phyloP scores from a whole-genome alignment of 768 basidiomycete species.

The Termitomyces sp. region DNA sequence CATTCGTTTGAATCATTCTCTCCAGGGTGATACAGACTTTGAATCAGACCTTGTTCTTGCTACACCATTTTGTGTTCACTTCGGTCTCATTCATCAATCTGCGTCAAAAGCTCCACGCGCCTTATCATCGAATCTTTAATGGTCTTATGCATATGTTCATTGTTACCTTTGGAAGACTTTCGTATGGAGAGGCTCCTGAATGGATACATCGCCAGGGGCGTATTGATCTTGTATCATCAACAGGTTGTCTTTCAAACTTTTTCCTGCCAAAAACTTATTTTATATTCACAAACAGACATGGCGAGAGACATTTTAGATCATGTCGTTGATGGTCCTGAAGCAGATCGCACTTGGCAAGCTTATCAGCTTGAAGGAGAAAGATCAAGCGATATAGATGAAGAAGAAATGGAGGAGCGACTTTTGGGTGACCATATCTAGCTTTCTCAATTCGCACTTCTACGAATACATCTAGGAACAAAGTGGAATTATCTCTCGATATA shows the following conservation, averaged over 20 bases:
- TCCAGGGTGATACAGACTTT: constrained; percentile 48
- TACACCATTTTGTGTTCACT: constrained; percentile 61
- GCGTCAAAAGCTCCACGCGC: constrained; percentile 54
- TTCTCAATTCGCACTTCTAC: too few species aligned
- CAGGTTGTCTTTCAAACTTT: constrained; percentile 35
- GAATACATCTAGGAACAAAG: not conserved
- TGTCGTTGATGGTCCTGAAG: constrained; percentile 71
- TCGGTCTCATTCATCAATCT: constrained; percentile 47
- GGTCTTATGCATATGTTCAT: constrained; percentile 68
- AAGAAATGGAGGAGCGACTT: constrained; percentile 52
- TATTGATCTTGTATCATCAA: constrained; percentile 39
- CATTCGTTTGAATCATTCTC: not conserved
- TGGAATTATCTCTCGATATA: not conserved
- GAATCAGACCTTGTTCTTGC: constrained; percentile 51
- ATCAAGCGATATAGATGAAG: constrained; percentile 46
- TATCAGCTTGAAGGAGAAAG: constrained; percentile 48
- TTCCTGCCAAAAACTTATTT: constrained; percentile 1
- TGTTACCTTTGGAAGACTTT: constrained; percentile 73
- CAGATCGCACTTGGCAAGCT: constrained; percentile 61
- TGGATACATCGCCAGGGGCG: constrained; percentile 45
- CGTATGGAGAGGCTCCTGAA: constrained; percentile 62
- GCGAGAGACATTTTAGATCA: constrained; percentile 59
- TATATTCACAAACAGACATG: constrained; percentile 36
- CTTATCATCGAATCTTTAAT: constrained; percentile 52
- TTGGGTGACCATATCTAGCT: constrained; percentile 24